Conservation (phyloP, 805 yeast genomes). For the Saccharomycopsis sp. region DNA sequence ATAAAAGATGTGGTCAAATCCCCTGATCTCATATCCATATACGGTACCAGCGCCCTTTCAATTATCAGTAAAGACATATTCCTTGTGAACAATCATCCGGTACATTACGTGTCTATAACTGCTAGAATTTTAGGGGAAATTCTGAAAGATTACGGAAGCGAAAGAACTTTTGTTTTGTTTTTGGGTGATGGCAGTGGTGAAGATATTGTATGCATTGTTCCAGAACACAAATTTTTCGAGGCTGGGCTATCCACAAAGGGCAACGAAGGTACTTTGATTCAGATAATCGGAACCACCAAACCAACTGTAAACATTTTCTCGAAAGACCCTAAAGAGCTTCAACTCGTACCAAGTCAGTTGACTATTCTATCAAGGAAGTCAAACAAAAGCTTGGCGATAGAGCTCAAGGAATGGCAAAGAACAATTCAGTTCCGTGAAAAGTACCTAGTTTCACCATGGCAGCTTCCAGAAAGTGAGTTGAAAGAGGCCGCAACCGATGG, state of each 20-base stretch:
- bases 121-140: constrained; percentile 13
- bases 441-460: constrained; percentile 10
- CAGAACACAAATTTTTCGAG: constrained; percentile 12
- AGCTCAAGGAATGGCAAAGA: constrained; percentile 11
- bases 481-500: not conserved
- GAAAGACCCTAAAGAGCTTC: constrained; percentile 1
- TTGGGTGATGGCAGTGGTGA: constrained; percentile 16
- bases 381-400: constrained; percentile 5
- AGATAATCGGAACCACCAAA: constrained; percentile 9
- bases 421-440: constrained; percentile 7
- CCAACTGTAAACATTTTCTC: not conserved
- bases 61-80: constrained; percentile 7
- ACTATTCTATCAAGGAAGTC: constrained; percentile 6
- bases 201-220: constrained; percentile 9
- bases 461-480: not conserved
- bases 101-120: constrained; percentile 9
- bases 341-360: too few relatives aligned
- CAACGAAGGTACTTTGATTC: constrained; percentile 7
- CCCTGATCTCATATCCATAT: constrained; percentile 11
- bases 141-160: not conserved
- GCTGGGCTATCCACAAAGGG: constrained; percentile 10
- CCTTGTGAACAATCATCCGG: constrained; percentile 17
- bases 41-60: constrained; percentile 2
- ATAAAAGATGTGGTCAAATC: constrained; percentile 13
- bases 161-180: constrained; percentile 3